Conservation (phyloP, 148 eudicot genomes). For the Nepenthes gracilis region DNA sequence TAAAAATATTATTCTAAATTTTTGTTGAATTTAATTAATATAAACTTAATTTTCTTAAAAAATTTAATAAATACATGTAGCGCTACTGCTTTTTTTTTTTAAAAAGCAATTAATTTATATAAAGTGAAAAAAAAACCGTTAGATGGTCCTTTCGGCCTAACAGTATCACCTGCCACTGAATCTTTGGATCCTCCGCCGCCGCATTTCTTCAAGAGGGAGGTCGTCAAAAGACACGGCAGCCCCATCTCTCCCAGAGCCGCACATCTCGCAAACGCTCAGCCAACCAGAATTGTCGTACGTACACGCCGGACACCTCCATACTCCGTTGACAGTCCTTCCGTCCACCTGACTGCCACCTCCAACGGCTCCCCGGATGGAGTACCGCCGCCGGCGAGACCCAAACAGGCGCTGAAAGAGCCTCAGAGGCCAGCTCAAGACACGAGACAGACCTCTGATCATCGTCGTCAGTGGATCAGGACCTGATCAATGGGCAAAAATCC, state of each 20-base stretch:
- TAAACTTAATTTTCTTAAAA: too few species aligned
- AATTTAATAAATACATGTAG: too few species aligned
- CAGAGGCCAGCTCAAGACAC: conserved; percentile 41
- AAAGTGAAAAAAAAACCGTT: too few species aligned
- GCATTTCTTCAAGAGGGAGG: conserved; percentile 53
- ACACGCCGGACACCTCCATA: conserved; percentile 78
- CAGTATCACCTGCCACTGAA: conserved; percentile 33
- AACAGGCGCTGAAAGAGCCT: conserved; percentile 24
- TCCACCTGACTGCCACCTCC: conserved; percentile 18
- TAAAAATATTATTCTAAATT: too few species aligned
- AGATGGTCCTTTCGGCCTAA: too few species aligned
- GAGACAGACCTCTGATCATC: conserved; percentile 26
- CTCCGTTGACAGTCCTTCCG: conserved; percentile 9
- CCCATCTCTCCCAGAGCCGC: conserved; percentile 49
- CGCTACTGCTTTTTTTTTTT: too few species aligned
- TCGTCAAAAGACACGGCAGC: conserved; percentile 12
- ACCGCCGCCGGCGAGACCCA: conserved; percentile 13
- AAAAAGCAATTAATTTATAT: too few species aligned
- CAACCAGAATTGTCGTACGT: conserved; percentile 56
- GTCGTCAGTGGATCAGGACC: conserved; percentile 39
- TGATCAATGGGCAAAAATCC: conserved; percentile 8
- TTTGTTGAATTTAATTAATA: too few species aligned
- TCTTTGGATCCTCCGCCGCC: conserved; percentile 67
- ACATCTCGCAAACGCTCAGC: conserved; percentile 70
- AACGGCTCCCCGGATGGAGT: conserved; percentile 42